Percentiles rank a stretch among this genome's conserved stretches.
Conservation (phyloP, 78 protist genomes). For the Dictyostelium firmibasis region DNA sequence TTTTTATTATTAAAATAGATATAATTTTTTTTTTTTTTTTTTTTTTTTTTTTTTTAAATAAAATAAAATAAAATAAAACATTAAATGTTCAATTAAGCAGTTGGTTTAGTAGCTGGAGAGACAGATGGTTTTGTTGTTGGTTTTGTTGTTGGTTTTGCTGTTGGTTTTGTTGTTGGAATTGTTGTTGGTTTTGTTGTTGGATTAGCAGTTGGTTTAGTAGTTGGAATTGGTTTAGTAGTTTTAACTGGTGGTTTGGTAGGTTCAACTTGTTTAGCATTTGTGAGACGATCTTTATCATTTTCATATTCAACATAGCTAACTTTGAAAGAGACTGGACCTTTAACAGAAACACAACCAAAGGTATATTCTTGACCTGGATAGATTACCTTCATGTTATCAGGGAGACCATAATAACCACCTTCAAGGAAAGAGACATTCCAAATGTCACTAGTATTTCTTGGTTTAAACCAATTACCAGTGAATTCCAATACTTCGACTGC, state of each 20-base stretch:
- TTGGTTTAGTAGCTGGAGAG: background rate
- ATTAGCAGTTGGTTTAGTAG: background rate
- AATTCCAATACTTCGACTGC: slow-evolving; percentile 20
- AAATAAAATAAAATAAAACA: no score
- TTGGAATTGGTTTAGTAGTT: background rate
- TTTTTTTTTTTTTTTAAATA: no score
- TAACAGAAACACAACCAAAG: slow-evolving; percentile 13
- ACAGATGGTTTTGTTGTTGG: background rate
- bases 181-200: background rate
- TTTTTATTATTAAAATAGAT: no score
- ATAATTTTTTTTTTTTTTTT: background rate
- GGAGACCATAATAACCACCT: slow-evolving; percentile 9
- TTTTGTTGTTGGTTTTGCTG: background rate
- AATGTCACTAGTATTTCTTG: slow-evolving; percentile 21
- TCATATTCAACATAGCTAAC: slow-evolving; percentile 46
- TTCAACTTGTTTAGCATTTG: background rate
- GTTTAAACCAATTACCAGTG: background rate
- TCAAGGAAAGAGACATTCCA: background rate
- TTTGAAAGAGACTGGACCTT: slow-evolving; percentile 52
- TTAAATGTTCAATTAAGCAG: no score
- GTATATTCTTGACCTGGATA: slow-evolving; percentile 16
- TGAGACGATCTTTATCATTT: background rate
- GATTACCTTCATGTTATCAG: background rate
- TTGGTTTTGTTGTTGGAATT: background rate
- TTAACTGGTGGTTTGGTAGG: background rate